phyloP scores from a whole-genome alignment of 2,329 filamentous ascomycete species.

The Ophiostoma montium region DNA sequence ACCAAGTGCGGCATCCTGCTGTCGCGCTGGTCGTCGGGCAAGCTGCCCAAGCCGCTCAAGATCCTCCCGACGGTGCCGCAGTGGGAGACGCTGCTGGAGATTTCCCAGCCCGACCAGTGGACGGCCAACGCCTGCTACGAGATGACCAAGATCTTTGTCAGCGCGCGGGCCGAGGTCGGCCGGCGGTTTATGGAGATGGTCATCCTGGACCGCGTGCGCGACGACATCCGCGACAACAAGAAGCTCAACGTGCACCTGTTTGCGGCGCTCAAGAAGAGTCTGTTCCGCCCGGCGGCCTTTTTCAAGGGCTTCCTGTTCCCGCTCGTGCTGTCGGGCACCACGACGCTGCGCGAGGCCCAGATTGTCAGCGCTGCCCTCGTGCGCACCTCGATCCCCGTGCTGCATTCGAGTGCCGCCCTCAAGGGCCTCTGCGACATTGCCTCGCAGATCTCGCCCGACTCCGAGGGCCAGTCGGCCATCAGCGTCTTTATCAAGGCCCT shows the following conservation, averaged over 20 bases:
- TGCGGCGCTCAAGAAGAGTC: constrained; percentile 77
- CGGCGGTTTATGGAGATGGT: constrained; percentile 80
- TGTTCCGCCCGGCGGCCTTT: constrained; percentile 90
- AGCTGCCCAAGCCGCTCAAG: constrained; percentile 94
- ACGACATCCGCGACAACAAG: constrained; percentile 86
- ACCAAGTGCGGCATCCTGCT: constrained; percentile 78
- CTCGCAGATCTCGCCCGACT: constrained; percentile 70
- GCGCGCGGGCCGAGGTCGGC: constrained; percentile 62
- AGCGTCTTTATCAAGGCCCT: constrained; percentile 92
- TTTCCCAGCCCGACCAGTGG: constrained; percentile 44
- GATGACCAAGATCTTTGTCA: constrained; percentile 85
- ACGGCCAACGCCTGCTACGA: constrained; percentile 72
- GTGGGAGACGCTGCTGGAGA: constrained; percentile 40
- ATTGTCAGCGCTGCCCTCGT: constrained; percentile 81
- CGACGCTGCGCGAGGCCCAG: constrained; percentile 79
- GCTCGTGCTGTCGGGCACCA: constrained; percentile 70
- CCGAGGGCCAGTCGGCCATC: constrained; percentile 79
- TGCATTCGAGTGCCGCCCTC: constrained; percentile 84
- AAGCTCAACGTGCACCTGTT: constrained; percentile 95
- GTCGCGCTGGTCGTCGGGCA: constrained; percentile 82
- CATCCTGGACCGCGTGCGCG: constrained; percentile 76
- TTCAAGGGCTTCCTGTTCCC: constrained; percentile 93
- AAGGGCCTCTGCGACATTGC: constrained; percentile 90
- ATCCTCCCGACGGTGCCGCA: constrained; percentile 83
- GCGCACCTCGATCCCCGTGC: constrained; percentile 72